phyloP scores from a whole-genome alignment of 1,139 yeast genomes.

The Suhomyces guaymorum region DNA sequence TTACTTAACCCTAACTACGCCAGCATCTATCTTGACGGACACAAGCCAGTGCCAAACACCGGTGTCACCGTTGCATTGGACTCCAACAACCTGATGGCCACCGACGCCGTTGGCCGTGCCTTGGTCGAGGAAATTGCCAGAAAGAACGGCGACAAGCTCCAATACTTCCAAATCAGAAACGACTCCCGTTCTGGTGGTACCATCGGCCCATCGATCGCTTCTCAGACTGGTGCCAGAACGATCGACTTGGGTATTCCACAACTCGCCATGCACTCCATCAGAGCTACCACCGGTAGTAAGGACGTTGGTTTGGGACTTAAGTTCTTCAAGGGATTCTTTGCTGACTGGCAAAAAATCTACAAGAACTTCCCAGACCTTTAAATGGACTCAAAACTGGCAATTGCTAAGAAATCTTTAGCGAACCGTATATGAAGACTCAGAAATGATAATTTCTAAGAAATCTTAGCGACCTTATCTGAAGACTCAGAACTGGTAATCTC shows the following conservation, averaged over 20 bases:
- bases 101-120: conserved; percentile 71
- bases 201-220: conserved; percentile 70
- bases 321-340: conserved; percentile 64
- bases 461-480: too few relatives aligned
- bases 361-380: too few relatives aligned
- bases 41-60: conserved; percentile 75
- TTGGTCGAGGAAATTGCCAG: conserved; percentile 66
- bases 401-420: too few relatives aligned
- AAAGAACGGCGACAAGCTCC: conserved; percentile 60
- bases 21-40: conserved; percentile 64
- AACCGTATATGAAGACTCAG: too few relatives aligned
- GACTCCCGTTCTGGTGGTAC: conserved; percentile 78
- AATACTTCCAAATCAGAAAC: conserved; percentile 70
- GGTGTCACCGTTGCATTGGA: conserved; percentile 74
- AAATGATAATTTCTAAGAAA: too few relatives aligned
- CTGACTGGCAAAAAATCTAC: conserved; percentile 55
- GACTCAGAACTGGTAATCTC: too few relatives aligned
- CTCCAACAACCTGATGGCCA: conserved; percentile 78
- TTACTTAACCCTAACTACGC: conserved; percentile 63
- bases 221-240: conserved; percentile 71
- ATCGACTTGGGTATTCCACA: conserved; percentile 79
- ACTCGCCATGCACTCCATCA: conserved; percentile 77
- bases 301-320: conserved; percentile 69
- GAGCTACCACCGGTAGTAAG: conserved; percentile 71
- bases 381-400: too few relatives aligned